Conservation (phyloP, 257 asterid genomes). For the Solanum chilense region DNA sequence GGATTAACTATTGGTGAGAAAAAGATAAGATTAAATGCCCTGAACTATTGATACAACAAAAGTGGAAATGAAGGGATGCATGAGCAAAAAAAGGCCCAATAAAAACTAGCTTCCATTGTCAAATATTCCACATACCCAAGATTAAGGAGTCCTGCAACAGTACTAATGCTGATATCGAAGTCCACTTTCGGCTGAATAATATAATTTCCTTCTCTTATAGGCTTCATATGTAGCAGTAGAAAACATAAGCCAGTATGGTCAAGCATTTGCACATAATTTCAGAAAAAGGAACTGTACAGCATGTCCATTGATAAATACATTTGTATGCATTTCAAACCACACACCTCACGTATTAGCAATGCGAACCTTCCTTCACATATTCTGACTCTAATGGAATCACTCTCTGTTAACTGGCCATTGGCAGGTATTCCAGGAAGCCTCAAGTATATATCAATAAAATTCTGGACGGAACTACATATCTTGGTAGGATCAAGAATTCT, state of each 20-base stretch:
- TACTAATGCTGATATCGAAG: conserved; percentile 97
- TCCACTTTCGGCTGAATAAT: conserved; percentile 99
- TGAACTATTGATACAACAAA: neutral
- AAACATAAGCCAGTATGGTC: conserved; percentile 8
- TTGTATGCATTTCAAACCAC: conserved; percentile 3
- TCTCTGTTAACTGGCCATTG: conserved; percentile 75
- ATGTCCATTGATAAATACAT: neutral
- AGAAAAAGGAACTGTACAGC: neutral
- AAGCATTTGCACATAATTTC: neutral
- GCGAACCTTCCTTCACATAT: conserved; percentile 98
- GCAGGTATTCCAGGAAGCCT: conserved; percentile 66
- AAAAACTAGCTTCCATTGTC: neutral
- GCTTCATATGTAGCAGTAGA: conserved; percentile 34
- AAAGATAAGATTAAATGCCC: neutral
- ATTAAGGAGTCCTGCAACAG: conserved; percentile 96
- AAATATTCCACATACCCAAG: conserved; percentile 65
- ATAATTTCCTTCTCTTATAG: conserved; percentile 88
- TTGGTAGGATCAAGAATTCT: conserved; percentile 85
- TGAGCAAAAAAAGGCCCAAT: neutral
- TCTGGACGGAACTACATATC: conserved; percentile 93
- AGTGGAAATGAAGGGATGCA: neutral
- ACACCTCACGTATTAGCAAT: conserved; percentile 87
- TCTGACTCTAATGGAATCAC: conserved; percentile 91
- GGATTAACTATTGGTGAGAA: neutral
- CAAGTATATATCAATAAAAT: conserved; percentile 76